Evolutionary conservation across 441 rosid species (phyloP), one percentile per base, ranked within the genome.

Genomic region (Pelargonium citronellum): DNA sequence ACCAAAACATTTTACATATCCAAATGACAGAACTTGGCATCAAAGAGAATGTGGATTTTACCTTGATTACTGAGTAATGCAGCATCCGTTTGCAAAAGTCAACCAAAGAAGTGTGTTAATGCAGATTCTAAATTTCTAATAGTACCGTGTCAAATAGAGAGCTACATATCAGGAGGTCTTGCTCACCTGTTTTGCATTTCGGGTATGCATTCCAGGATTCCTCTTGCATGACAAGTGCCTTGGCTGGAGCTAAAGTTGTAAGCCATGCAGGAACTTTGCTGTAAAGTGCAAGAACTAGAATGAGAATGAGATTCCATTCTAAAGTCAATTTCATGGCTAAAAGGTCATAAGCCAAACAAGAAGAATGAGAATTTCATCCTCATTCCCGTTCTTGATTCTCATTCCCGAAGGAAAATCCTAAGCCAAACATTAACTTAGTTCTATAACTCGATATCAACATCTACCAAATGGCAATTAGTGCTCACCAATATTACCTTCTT

Each of bases 121-220:
- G 43, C 49, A 66, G 64, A 27, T 27, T 27, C 30, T 27, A 27
- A 27, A 27, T 64, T 74, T 11, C 73, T n/a, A 64, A 20, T 12
- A 37, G 43, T 12, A 63, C 9, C 37, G 9, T 16, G 63, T 39
- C 19, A n/a, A 58, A 58, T 53, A 64, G 44, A 71, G 27, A 6
- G 49, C 1, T 9, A 15, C 5, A 27, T 27, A 67, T n/a, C n/a
- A 19, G 10, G 68, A 71, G 67, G 61, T 47, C 30, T 24, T 61
- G 27, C 62, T 68, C 61, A 84, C 90, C 90, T 73, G 89, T 86
- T 83, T 86, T 88, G 77, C 90, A 86, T 77, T 86, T 83, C 19
- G 90, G 93, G 68, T 82, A 88, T 22, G 90, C 84, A 78, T 86
- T 86, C 93, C 93, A 86, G 7, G 93, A 86, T 74, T 88, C 90